A percentile compares a stretch with the other conserved stretches of the same genome.
phyloP scores from a whole-genome alignment of 2,329 filamentous ascomycete genomes.

The Fusarium sp. region DNA sequence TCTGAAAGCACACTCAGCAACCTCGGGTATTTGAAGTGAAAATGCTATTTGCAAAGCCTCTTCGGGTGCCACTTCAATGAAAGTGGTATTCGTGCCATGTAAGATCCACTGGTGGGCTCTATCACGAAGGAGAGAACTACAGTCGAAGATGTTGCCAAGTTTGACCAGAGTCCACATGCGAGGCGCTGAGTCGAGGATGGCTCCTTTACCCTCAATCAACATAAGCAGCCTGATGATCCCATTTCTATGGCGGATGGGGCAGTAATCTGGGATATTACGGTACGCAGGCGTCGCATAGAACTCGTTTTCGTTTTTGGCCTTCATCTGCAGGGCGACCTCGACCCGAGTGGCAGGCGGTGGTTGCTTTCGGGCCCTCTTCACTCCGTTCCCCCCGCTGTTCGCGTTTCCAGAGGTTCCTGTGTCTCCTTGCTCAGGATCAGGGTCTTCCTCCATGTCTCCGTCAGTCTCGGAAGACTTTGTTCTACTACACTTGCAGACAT shows the following conservation, averaged over 20 bases:
- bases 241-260: constrained; percentile 69
- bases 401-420: background rate
- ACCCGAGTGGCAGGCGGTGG: constrained; percentile 2
- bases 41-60: constrained; percentile 68
- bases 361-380: background rate
- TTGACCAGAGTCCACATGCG: constrained; percentile 75
- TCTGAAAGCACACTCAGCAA: constrained; percentile 64
- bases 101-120: constrained; percentile 69
- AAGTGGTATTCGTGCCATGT: constrained; percentile 62
- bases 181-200: constrained; percentile 71
- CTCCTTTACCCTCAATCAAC: constrained; percentile 64
- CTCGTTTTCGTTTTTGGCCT: constrained; percentile 33
- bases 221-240: constrained; percentile 72
- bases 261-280: constrained; percentile 67
- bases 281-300: constrained; percentile 45
- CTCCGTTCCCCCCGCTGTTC: background rate
- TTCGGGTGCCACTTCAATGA: constrained; percentile 73
- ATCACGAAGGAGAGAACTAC: constrained; percentile 58
- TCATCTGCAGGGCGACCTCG: constrained; percentile 36
- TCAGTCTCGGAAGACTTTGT: background rate
- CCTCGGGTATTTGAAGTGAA: constrained; percentile 54
- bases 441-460: background rate
- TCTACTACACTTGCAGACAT: constrained; percentile 51
- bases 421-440: background rate
- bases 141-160: constrained; percentile 69